Evolutionary conservation across 257 asterid species (phyloP).

Genomic region (Penstemon newberryi): DNA sequence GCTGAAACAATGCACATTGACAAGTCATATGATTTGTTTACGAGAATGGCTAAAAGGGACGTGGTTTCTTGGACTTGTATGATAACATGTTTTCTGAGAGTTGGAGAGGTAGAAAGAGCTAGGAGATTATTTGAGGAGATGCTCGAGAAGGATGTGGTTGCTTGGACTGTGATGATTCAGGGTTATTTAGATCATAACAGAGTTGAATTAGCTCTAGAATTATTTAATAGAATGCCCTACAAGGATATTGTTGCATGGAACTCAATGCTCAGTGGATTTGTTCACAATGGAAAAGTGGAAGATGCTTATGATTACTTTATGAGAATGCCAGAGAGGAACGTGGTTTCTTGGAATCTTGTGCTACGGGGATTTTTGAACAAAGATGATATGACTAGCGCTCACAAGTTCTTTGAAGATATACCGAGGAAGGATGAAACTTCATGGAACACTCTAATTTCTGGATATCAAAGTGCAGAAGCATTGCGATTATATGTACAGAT

Average conservation of each 20-base stretch:
- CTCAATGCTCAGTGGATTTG: conserved; percentile 58
- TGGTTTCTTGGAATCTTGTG: conserved; percentile 66
- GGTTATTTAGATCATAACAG: conserved; percentile 57
- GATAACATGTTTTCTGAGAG: conserved; percentile 54
- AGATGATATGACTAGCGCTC: conserved; percentile 42
- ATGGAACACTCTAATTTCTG: conserved; percentile 62
- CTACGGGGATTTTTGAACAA: conserved; percentile 56
- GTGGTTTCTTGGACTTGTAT: conserved; percentile 79
- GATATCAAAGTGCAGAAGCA: conserved; percentile 53
- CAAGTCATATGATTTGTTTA: conserved; percentile 43
- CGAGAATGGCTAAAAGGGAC: conserved; percentile 44
- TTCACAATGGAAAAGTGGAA: conserved; percentile 39
- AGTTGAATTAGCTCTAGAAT: conserved; percentile 46
- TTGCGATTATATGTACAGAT: conserved; percentile 40
- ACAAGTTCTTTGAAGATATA: conserved; percentile 49
- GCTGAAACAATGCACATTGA: conserved; percentile 33
- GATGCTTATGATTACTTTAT: conserved; percentile 53
- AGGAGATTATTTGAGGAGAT: conserved; percentile 55
- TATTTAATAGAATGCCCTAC: conserved; percentile 58
- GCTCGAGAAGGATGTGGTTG: conserved; percentile 69
- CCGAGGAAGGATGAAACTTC: conserved; percentile 58
- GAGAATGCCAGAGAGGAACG: conserved; percentile 51
- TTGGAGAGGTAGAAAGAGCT: conserved; percentile 57
- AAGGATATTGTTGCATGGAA: conserved; percentile 76
- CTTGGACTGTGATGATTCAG: conserved; percentile 79